phyloP scores from a whole-genome alignment of 2,329 filamentous ascomycete genomes.

The Myriosclerotinia scirpicola region DNA sequence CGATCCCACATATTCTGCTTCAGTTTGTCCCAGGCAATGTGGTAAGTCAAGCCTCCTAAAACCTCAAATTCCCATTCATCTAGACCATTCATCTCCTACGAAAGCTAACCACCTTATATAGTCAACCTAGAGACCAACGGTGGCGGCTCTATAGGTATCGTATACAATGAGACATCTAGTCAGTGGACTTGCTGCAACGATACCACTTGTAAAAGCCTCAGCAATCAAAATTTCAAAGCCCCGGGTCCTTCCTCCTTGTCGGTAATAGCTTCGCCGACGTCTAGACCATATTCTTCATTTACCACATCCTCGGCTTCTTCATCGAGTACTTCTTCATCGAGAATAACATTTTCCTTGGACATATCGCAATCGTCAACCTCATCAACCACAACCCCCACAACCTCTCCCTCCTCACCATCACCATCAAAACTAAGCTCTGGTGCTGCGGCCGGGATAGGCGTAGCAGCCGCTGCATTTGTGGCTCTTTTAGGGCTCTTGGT shows the following conservation, averaged over 20 bases:
- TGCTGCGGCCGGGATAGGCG: not conserved
- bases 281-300: constrained; percentile 1
- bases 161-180: not conserved
- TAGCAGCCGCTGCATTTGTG: not conserved
- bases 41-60: not conserved
- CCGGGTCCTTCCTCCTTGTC: constrained; percentile 4
- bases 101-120: not conserved
- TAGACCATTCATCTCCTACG: not conserved
- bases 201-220: constrained; percentile 6
- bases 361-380: not conserved
- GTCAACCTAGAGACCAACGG: not conserved
- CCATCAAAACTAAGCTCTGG: not conserved
- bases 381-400: not conserved
- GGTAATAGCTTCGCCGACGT: constrained; percentile 2
- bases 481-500: not conserved
- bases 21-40: constrained; percentile 4
- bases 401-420: not conserved
- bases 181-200: constrained; percentile 12
- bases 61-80: not conserved
- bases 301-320: not conserved
- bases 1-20: constrained; percentile 15
- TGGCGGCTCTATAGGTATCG: not conserved
- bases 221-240: not conserved
- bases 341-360: not conserved
- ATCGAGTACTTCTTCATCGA: not conserved